Evolutionary conservation across 768 basidiomycete species (phyloP), one percentile per base, ranked within the genome.

Genomic region (Lentinula sp.): DNA sequence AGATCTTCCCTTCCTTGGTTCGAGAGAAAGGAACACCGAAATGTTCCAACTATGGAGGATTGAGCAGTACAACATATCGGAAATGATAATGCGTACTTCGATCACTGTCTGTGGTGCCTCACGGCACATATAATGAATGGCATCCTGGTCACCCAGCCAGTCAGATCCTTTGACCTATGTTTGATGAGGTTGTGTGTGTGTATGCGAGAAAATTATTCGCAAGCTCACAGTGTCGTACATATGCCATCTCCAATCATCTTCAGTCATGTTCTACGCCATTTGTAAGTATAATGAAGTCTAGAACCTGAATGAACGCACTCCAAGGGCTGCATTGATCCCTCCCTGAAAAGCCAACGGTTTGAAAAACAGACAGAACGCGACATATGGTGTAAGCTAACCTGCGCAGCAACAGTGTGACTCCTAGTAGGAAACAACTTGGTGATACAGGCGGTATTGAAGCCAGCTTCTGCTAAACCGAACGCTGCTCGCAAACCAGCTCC

Each of bases 91-190:
- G 43, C 77, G 37, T 59, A 90, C 95, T 84, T 98, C 95, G 55
- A 95, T 86, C 65, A 98, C 95, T 37, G 91, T 90, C 72, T 87
- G 81, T 57, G 95, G 96, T 45, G 97, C 97, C 75, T 99, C 97
- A 41, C 94, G 82, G 74, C 94, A 97, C 97, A 99, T 99, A 79
- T 98, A 99, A 71, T 98, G 97, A 67, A 99, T 98, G 53, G 97
- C 97, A 70, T 99, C 97, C 77, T 95, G 95, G 79, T 99, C 97
- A 74, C 97, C 97, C 42, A 98, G 87, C 97, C 97, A 99, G 77
- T 99, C 97, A 57, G 95, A 97, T 64, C 97, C 97, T 82, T 99
- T 99, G 61, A 98, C 96, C 86, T 93, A 67, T 54, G 61, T 35
- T n/a, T 42, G 61, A 36, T n/a, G 57, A 71, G 55, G 16, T 61